phyloP scores from a whole-genome alignment of 352 stramenopile genomes.

The Pythium insidiosum region DNA sequence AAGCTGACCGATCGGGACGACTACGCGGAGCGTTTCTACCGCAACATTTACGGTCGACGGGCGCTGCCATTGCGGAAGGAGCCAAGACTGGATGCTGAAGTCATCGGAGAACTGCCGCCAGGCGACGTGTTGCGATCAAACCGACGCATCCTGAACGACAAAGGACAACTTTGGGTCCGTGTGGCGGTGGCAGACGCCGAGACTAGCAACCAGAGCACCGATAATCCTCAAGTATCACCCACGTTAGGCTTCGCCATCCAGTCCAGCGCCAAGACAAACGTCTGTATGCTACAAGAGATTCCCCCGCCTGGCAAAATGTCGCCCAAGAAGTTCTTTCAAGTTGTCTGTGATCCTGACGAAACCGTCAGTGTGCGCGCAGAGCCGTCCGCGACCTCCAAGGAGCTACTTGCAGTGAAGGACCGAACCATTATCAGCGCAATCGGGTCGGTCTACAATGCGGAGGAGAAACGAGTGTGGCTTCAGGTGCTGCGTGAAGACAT shows the following conservation, averaged over 20 bases:
- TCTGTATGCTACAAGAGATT: conserved; percentile 72
- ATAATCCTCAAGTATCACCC: conserved; percentile 28
- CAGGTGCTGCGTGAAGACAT: conserved; percentile 50
- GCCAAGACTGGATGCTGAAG: conserved; percentile 33
- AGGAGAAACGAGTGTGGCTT: conserved; percentile 49
- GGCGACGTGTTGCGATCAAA: conserved; percentile 46
- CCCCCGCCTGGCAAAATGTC: conserved; percentile 41
- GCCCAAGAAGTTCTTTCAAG: conserved; percentile 48
- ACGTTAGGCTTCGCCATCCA: conserved; percentile 68
- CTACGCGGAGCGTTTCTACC: conserved; percentile 50
- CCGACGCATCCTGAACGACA: conserved; percentile 38
- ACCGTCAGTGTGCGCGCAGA: conserved; percentile 24
- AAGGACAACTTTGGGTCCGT: conserved; percentile 61
- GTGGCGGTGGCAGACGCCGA: conserved; percentile 21
- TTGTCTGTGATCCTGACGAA: conserved; percentile 9
- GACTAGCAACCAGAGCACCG: not conserved
- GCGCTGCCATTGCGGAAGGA: conserved; percentile 40
- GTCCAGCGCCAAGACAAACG: conserved; percentile 70
- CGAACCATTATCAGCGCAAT: conserved; percentile 42
- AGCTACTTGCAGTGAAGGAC: conserved; percentile 45
- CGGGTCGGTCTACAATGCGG: conserved; percentile 36
- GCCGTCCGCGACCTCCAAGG: conserved; percentile 26
- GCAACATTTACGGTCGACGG: conserved; percentile 53
- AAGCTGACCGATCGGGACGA: conserved; percentile 7
- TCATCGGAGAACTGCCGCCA: conserved; percentile 46